Evolutionary conservation across 164 flowering plant species (phyloP).

Genomic region (Liquidambar formosana): DNA sequence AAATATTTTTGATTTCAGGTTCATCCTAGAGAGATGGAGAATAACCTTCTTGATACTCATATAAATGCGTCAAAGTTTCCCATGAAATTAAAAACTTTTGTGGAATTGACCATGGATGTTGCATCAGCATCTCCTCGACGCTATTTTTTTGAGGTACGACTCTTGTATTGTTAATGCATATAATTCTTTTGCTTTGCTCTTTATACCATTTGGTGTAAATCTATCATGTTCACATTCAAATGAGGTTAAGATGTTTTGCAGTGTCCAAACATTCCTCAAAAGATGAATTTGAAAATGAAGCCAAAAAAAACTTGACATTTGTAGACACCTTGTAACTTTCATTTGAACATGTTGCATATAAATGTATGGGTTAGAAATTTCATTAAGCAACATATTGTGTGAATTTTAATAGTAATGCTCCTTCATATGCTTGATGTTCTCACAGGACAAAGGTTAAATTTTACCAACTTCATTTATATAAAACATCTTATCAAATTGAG

Average conservation of each 20-base stretch:
- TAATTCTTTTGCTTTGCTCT: neutral
- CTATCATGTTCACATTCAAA: neutral
- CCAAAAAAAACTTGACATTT: neutral
- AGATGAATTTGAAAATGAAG: neutral
- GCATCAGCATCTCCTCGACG: slow-evolving; percentile 96
- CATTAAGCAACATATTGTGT: neutral
- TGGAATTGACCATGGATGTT: slow-evolving; percentile 88
- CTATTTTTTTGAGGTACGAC: slow-evolving; percentile 92
- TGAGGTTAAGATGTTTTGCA: neutral
- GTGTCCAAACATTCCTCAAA: neutral
- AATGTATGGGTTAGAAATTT: neutral
- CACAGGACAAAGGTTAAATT: neutral
- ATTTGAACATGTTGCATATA: neutral
- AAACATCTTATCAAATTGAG: too few species aligned
- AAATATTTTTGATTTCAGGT: slow-evolving; percentile 49
- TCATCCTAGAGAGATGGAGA: slow-evolving; percentile 36
- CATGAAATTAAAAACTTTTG: slow-evolving; percentile 66
- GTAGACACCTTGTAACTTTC: neutral
- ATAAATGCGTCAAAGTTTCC: slow-evolving; percentile 32
- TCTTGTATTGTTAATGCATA: slow-evolving; percentile 20
- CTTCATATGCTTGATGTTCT: neutral
- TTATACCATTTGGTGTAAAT: neutral
- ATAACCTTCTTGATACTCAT: slow-evolving; percentile 15
- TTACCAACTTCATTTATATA: neutral
- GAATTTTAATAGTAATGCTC: neutral